A percentile compares a stretch with the other conserved stretches of the same genome.
Conservation (phyloP, 2,329 filamentous ascomycete genomes). For the Scytalidium sp. region DNA sequence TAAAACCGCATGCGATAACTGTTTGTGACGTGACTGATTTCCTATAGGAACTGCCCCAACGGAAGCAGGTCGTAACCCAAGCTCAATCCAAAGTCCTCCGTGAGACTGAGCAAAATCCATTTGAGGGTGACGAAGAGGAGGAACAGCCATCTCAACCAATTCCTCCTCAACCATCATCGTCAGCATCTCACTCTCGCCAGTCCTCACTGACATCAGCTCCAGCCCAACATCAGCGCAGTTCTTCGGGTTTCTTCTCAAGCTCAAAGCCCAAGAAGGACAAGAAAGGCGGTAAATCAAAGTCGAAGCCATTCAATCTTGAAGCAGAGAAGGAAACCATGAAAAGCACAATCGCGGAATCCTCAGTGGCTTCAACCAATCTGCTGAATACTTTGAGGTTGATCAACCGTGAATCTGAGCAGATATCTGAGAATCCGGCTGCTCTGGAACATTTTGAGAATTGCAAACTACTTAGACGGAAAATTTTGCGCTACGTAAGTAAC, state of each 20-base stretch:
- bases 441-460: slow-evolving; percentile 79
- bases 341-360: slow-evolving; percentile 82
- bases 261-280: slow-evolving; percentile 34
- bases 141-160: slow-evolving; percentile 32
- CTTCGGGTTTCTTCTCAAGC: slow-evolving; percentile 14
- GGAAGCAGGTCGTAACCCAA: slow-evolving; percentile 71
- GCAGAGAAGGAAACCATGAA: slow-evolving; percentile 86
- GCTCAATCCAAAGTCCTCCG: slow-evolving; percentile 79
- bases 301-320: slow-evolving; percentile 75
- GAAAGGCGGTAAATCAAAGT: slow-evolving; percentile 54
- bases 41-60: slow-evolving; percentile 55
- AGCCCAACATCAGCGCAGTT: slow-evolving; percentile 11
- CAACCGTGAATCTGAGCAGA: slow-evolving; percentile 83
- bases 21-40: slow-evolving; percentile 2
- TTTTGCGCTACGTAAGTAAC: slow-evolving; percentile 71
- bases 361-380: slow-evolving; percentile 87
- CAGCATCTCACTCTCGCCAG: slow-evolving; percentile 14
- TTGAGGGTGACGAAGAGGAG: slow-evolving; percentile 63
- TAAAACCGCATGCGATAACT: slow-evolving; percentile 21
- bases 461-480: slow-evolving; percentile 79
- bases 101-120: slow-evolving; percentile 72
- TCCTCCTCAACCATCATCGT: slow-evolving; percentile 7
- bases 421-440: slow-evolving; percentile 78
- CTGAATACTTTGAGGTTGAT: slow-evolving; percentile 84
- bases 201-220: slow-evolving; percentile 10